Evolutionary conservation across 2,329 filamentous ascomycete genomes (phyloP).

Genomic region (Alternaria novae-zelandiae): DNA sequence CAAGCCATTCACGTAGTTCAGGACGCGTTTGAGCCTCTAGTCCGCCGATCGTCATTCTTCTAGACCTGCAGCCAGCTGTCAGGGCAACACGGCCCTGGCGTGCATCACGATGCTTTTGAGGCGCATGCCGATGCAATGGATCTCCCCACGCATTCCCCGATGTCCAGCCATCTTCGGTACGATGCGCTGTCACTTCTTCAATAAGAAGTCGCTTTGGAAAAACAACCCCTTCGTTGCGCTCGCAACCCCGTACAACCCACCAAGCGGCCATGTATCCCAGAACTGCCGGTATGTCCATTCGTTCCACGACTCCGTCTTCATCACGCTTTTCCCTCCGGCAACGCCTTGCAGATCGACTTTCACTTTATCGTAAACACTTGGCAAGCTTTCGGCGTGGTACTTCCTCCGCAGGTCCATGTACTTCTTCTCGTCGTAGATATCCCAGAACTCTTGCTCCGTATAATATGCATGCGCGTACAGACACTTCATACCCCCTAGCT

Average conservation of each 20-base stretch:
- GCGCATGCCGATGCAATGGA: not conserved
- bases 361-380: constrained; percentile 74
- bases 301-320: constrained; percentile 30
- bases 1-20: not conserved
- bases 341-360: constrained; percentile 53
- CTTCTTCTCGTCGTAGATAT: constrained; percentile 65
- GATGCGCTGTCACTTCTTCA: constrained; percentile 31
- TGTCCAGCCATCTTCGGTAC: not conserved
- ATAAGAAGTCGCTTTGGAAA: constrained; percentile 41
- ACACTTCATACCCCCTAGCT: constrained; percentile 83
- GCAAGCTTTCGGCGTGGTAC: constrained; percentile 68
- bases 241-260: constrained; percentile 49
- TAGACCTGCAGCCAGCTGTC: constrained; percentile 6
- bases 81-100: constrained; percentile 1
- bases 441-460: constrained; percentile 72
- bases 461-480: constrained; percentile 89
- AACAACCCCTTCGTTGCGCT: constrained; percentile 44
- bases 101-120: not conserved
- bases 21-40: not conserved
- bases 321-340: constrained; percentile 16
- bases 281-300: constrained; percentile 34
- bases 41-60: not conserved
- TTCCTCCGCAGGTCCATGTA: constrained; percentile 69
- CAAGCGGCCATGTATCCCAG: constrained; percentile 47
- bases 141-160: constrained; percentile 2